Conservation (phyloP, 768 basidiomycete genomes). For the Mycena sanguinolenta region DNA sequence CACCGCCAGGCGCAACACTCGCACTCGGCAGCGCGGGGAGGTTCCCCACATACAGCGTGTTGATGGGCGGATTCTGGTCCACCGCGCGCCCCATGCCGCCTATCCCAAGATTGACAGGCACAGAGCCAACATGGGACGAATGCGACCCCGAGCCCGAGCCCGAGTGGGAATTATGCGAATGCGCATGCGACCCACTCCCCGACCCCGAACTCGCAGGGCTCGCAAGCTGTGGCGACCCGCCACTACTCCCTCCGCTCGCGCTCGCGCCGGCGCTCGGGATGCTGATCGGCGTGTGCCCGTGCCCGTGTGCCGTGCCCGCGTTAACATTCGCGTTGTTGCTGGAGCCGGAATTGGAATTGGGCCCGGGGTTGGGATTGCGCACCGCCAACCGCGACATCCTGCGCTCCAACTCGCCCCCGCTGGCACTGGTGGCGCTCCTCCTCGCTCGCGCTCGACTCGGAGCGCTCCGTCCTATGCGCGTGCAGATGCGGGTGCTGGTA, state of each 20-base stretch:
- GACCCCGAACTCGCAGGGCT: slow-evolving; percentile 70
- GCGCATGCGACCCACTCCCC: not conserved
- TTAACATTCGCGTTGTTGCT: too few relatives aligned
- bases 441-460: slow-evolving; percentile 30
- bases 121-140: too few relatives aligned
- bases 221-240: slow-evolving; percentile 80
- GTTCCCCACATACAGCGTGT: slow-evolving; percentile 99
- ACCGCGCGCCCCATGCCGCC: slow-evolving; percentile 53
- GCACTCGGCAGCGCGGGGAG: slow-evolving; percentile 82
- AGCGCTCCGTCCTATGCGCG: slow-evolving; percentile 26
- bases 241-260: slow-evolving; percentile 58
- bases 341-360: not conserved
- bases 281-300: slow-evolving; percentile 12
- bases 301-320: not conserved
- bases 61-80: slow-evolving; percentile 99
- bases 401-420: slow-evolving; percentile 19
- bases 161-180: not conserved
- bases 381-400: slow-evolving; percentile 19
- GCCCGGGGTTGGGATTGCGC: slow-evolving; percentile 1
- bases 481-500: slow-evolving; percentile 17
- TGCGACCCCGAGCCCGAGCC: not conserved
- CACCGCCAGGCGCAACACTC: slow-evolving; percentile 53
- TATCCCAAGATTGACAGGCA: slow-evolving; percentile 37
- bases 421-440: slow-evolving; percentile 1
- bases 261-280: slow-evolving; percentile 59